Evolutionary conservation across 257 asterid species (phyloP).

Genomic region (Leonotis leonurus): DNA sequence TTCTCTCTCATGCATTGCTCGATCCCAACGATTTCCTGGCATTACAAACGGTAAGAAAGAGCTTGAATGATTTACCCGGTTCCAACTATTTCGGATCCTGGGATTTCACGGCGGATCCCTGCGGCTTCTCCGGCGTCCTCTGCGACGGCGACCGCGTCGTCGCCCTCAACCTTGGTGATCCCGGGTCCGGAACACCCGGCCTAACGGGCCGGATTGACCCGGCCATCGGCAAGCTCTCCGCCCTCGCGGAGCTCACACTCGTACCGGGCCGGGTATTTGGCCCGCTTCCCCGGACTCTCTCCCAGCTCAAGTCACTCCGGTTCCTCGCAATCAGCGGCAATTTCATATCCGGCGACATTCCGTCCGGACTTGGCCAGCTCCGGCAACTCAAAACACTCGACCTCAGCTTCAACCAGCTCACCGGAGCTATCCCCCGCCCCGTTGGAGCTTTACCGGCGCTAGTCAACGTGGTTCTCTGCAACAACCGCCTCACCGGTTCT

Average conservation of each 20-base stretch:
- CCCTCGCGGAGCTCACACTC: constrained; percentile 62
- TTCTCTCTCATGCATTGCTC: constrained; percentile 36
- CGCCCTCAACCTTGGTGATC: constrained; percentile 83
- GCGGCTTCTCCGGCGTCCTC: constrained; percentile 63
- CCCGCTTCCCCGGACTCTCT: constrained; percentile 48
- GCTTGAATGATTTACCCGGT: constrained; percentile 71
- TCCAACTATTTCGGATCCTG: constrained; percentile 65
- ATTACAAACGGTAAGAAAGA: constrained; percentile 55
- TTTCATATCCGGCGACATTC: constrained; percentile 68
- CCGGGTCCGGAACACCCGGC: constrained; percentile 88
- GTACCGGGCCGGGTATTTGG: constrained; percentile 86
- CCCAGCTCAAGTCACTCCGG: constrained; percentile 52
- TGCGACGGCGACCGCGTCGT: constrained; percentile 67
- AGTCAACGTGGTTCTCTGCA: constrained; percentile 54
- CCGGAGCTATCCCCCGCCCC: constrained; percentile 54
- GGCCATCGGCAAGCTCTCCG: constrained; percentile 67
- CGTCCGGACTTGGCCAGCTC: constrained; percentile 53
- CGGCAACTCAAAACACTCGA: constrained; percentile 57
- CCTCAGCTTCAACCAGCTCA: constrained; percentile 68
- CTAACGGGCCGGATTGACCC: constrained; percentile 70
- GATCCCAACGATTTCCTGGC: constrained; percentile 89
- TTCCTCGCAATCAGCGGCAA: constrained; percentile 73
- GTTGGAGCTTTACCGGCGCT: constrained; percentile 63
- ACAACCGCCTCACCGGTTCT: constrained; percentile 62
- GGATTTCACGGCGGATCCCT: constrained; percentile 96